Conservation (phyloP, 2,329 filamentous ascomycete genomes). For the Fusarium buharicum region DNA sequence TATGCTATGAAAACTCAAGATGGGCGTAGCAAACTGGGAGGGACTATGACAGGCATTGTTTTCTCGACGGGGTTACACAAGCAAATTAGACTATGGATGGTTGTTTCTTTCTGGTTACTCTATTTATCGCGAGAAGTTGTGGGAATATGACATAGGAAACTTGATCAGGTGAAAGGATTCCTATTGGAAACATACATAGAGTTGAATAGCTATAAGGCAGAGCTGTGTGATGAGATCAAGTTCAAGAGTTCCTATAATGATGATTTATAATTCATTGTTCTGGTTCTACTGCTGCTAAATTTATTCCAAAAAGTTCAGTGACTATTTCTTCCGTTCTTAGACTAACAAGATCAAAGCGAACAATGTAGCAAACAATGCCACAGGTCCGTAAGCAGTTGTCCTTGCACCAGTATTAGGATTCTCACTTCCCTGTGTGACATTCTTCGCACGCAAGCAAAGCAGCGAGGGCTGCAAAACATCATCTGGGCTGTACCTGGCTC, state of each 20-base stretch:
- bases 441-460: slow-evolving; percentile 21
- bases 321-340: not conserved
- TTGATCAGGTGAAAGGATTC: slow-evolving; percentile 19
- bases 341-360: slow-evolving; percentile 2
- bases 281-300: no score
- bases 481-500: no score
- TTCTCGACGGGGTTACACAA: slow-evolving; percentile 39
- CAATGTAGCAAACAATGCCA: slow-evolving; percentile 1
- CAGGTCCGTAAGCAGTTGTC: not conserved
- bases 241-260: slow-evolving; percentile 2
- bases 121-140: slow-evolving; percentile 38
- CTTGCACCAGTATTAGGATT: slow-evolving; percentile 16
- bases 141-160: slow-evolving; percentile 35
- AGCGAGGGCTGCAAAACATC: slow-evolving; percentile 18
- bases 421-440: slow-evolving; percentile 18
- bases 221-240: slow-evolving; percentile 25
- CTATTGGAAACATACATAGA: slow-evolving; percentile 38
- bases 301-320: no score
- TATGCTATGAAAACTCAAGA: slow-evolving; percentile 15
- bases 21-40: slow-evolving; percentile 27
- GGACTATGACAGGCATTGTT: slow-evolving; percentile 46
- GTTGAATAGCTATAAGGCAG: slow-evolving; percentile 32
- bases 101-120: slow-evolving; percentile 45
- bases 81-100: slow-evolving; percentile 49
- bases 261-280: not conserved